Evolutionary conservation across 108 stramenopile genomes (phyloP), one percentile per base, ranked within the genome.

Genomic region (Skeletonema grethae): DNA sequence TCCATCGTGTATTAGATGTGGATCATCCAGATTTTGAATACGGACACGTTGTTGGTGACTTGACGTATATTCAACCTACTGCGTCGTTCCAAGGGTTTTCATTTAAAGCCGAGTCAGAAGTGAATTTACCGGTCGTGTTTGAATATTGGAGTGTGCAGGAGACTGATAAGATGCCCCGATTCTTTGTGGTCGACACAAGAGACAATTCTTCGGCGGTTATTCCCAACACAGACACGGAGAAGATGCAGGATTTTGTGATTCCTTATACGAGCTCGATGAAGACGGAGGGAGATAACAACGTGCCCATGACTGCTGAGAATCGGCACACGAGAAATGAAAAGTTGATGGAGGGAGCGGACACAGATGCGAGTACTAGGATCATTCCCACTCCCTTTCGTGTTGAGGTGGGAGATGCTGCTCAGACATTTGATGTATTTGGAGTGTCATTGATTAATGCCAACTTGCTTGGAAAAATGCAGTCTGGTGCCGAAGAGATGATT

Each of bases 141-240:
- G 67, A 57, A 15, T 69, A 69, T 39, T 69, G 67, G 67, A 56
- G 53, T 20, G 67, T 69, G 8, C 67, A 69, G 30, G 57, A 69
- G 31, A 69, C 30, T 16, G 67, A 69, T 30, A 69, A 69, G 16
- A 69, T 69, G 67, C 55, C 67, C 13, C 7, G 57, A 34, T 59
- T 29, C 13, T 59, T 59, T 20, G 18, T 59, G 2, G 57, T 59
- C 3, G 57, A 59, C 13, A 0, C 0, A 3, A 13, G 57, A 4
- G 57, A 59, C 18, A 34, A 35, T 24, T 43, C 39, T 5, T 57
- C 30, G 0, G 55, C 67, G n/a, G 32, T 69, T 7, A 69, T 69
- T 18, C 16, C 16, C 0, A 69, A 69, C 32, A 69, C 67, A 0
- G 57, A 69, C 43, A 69, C 67, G 3, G 56, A 69, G 29, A 12